phyloP scores from a whole-genome alignment of 2,329 filamentous ascomycete genomes.

The Trichoderma harzianum region DNA sequence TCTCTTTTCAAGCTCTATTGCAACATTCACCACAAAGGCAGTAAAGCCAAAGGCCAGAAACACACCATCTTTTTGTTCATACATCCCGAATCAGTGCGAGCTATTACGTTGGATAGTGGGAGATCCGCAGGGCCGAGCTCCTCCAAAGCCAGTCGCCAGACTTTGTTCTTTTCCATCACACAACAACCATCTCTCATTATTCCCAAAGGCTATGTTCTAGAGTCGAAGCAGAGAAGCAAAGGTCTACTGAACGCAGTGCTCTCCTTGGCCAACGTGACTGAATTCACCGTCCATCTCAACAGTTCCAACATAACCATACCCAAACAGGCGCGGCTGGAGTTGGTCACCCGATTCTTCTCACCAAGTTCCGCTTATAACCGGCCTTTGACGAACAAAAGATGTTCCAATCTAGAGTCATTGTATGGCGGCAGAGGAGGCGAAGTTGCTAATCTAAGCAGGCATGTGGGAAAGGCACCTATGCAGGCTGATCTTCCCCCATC shows the following conservation, averaged over 20 bases:
- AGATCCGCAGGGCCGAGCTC: neutral
- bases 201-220: neutral
- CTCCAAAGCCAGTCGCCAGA: neutral
- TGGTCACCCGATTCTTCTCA: neutral
- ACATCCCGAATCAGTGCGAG: neutral
- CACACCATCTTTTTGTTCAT: conserved; percentile 1
- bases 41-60: neutral
- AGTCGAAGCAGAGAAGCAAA: neutral
- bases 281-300: neutral
- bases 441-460: neutral
- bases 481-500: neutral
- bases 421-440: conserved; percentile 1
- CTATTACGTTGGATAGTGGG: neutral
- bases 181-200: neutral
- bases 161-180: neutral
- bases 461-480: neutral
- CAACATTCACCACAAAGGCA: neutral
- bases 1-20: neutral
- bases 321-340: neutral
- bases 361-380: neutral
- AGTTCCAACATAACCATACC: neutral
- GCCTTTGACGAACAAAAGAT: neutral
- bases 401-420: neutral
- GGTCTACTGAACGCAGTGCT: neutral
- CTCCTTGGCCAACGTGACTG: neutral